Conservation (phyloP, 441 rosid species). For the Pelargonium citronellum region DNA sequence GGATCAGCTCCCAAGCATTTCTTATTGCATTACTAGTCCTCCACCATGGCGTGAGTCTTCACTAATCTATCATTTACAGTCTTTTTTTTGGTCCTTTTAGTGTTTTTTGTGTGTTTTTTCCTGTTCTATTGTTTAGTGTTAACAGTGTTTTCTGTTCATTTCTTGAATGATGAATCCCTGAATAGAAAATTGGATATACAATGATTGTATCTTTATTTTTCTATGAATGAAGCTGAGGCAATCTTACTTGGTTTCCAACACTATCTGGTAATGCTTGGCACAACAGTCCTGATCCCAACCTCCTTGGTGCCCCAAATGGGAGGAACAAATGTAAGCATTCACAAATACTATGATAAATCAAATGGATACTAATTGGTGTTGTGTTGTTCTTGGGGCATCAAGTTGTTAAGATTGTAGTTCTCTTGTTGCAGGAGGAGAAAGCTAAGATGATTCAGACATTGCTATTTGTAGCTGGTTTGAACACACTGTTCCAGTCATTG, state of each 20-base stretch:
- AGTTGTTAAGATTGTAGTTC: background rate
- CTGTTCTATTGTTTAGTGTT: background rate
- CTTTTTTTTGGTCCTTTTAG: background rate
- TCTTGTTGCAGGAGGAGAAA: slow-evolving; percentile 64
- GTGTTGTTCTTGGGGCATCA: background rate
- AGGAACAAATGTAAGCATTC: slow-evolving; percentile 79
- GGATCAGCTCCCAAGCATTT: slow-evolving; percentile 76
- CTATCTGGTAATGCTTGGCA: slow-evolving; percentile 94
- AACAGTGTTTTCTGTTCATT: background rate
- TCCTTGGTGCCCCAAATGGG: slow-evolving; percentile 99
- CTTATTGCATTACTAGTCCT: slow-evolving; percentile 84
- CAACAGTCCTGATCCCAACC: slow-evolving; percentile 83
- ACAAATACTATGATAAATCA: background rate
- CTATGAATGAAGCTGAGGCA: slow-evolving; percentile 62
- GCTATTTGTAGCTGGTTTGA: slow-evolving; percentile 86
- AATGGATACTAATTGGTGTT: slow-evolving; percentile 5
- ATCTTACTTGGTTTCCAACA: slow-evolving; percentile 95
- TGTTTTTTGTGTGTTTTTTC: background rate
- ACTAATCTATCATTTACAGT: background rate
- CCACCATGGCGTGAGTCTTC: slow-evolving; percentile 90
- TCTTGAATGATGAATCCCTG: background rate
- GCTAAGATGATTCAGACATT: slow-evolving; percentile 84
- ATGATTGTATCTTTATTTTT: background rate
- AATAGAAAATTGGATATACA: background rate
- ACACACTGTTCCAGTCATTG: slow-evolving; percentile 68